Percentiles rank a stretch among this genome's conserved stretches.
phyloP scores from a whole-genome alignment of 208 protist species.

The Trypanosoma lewisi region DNA sequence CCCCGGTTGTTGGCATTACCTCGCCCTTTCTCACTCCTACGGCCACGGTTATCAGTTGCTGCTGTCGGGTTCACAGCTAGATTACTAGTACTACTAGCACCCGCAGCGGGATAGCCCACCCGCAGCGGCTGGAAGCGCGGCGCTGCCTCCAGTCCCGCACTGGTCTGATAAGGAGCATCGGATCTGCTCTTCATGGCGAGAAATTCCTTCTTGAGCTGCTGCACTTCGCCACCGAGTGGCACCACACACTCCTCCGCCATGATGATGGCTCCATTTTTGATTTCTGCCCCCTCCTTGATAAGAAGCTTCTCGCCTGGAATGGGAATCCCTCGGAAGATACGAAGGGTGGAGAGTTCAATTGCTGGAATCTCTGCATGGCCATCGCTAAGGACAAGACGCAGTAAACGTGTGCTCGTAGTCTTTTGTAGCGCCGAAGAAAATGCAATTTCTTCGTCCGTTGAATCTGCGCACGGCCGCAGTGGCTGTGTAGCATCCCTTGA shows the following conservation, averaged over 20 bases:
- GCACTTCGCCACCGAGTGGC: constrained; percentile 65
- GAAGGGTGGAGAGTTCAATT: constrained; percentile 67
- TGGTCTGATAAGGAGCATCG: constrained; percentile 39
- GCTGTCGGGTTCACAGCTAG: not conserved
- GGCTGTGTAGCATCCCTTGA: constrained; percentile 82
- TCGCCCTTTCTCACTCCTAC: not conserved
- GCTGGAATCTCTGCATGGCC: constrained; percentile 66
- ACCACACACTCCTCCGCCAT: constrained; percentile 59
- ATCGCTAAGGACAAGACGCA: constrained; percentile 74
- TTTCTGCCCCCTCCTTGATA: constrained; percentile 53
- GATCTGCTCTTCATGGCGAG: constrained; percentile 43
- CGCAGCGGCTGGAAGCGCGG: constrained; percentile 70
- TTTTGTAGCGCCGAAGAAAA: constrained; percentile 47
- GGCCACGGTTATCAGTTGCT: not conserved
- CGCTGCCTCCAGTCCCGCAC: constrained; percentile 56
- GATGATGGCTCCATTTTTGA: constrained; percentile 74
- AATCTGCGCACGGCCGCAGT: constrained; percentile 63
- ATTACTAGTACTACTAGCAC: too few species aligned
- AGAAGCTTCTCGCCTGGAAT: constrained; percentile 76
- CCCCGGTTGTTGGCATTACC: constrained; percentile 1
- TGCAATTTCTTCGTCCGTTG: constrained; percentile 48
- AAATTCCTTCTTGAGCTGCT: constrained; percentile 72
- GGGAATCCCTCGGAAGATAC: constrained; percentile 57
- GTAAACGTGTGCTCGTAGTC: constrained; percentile 46
- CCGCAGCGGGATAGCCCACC: constrained; percentile 23